Conservation (phyloP, 192 early-diverging fungal genomes). For the Entomortierella chlamydospora region DNA sequence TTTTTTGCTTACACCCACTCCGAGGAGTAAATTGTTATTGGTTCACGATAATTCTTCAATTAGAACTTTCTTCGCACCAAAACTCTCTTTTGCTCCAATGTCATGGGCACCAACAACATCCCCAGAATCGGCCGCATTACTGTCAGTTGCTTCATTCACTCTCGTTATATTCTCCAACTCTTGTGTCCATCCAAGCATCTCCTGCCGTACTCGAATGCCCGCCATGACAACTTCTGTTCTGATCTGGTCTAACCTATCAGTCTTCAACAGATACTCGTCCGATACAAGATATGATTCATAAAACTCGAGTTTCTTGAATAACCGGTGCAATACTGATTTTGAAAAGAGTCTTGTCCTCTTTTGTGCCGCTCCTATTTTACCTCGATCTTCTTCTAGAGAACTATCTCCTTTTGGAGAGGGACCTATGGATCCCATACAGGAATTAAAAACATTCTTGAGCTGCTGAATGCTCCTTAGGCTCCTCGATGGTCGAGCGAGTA, state of each 20-base stretch:
- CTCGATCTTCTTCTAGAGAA: too few relatives aligned
- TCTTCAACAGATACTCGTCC: constrained; percentile 15
- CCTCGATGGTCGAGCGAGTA: constrained; percentile 28
- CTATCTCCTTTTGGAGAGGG: background rate
- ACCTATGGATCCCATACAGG: background rate
- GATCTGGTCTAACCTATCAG: constrained; percentile 26
- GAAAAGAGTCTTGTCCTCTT: constrained; percentile 2
- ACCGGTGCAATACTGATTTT: constrained; percentile 21
- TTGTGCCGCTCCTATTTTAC: too few relatives aligned
- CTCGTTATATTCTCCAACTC: constrained; percentile 20
- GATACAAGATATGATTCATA: constrained; percentile 42
- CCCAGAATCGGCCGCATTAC: too few relatives aligned
- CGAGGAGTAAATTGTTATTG: too few relatives aligned
- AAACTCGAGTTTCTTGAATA: constrained; percentile 49
- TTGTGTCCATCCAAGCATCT: constrained; percentile 32
- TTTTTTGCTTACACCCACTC: too few relatives aligned
- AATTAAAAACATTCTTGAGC: constrained; percentile 10
- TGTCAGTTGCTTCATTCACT: background rate
- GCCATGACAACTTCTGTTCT: constrained; percentile 38
- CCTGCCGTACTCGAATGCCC: constrained; percentile 27
- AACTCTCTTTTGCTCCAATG: background rate
- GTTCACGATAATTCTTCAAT: constrained; percentile 3
- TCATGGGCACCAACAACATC: background rate
- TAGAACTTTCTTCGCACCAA: background rate
- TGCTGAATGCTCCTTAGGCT: constrained; percentile 21